Conservation (phyloP, 441 rosid genomes). For the Viola pubescens region DNA sequence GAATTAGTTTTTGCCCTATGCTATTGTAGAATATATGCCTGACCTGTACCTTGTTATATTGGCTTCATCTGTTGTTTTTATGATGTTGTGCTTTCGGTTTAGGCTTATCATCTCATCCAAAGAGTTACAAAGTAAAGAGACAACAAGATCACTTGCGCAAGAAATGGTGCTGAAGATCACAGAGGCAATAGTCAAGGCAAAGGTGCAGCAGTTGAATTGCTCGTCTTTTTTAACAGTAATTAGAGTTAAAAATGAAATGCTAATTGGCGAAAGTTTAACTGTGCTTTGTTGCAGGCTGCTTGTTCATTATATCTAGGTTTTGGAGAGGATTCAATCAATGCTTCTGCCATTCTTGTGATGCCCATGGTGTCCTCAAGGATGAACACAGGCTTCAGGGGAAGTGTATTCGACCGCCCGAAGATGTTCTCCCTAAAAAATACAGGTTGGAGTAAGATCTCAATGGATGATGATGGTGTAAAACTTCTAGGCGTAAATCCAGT, state of each 20-base stretch:
- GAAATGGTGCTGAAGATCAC: conserved; percentile 42
- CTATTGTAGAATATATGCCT: not conserved
- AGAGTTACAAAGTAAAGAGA: conserved; percentile 50
- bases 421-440: conserved; percentile 57
- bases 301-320: conserved; percentile 62
- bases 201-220: conserved; percentile 38
- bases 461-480: conserved; percentile 41
- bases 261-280: not conserved
- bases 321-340: conserved; percentile 87
- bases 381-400: conserved; percentile 72
- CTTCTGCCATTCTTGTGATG: conserved; percentile 91
- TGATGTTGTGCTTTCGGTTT: not conserved
- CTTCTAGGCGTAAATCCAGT: conserved; percentile 26
- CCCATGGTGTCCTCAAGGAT: conserved; percentile 95
- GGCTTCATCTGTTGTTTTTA: not conserved
- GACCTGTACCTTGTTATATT: not conserved
- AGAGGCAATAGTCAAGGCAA: conserved; percentile 59
- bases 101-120: conserved; percentile 53
- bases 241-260: not conserved
- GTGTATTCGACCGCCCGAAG: conserved; percentile 53
- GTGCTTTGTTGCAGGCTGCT: conserved; percentile 48
- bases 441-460: conserved; percentile 60
- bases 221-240: not conserved
- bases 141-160: conserved; percentile 48
- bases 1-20: not conserved